Conservation (phyloP, 1,284 basidiomycete genomes). For the Rhodotorula sp. region DNA sequence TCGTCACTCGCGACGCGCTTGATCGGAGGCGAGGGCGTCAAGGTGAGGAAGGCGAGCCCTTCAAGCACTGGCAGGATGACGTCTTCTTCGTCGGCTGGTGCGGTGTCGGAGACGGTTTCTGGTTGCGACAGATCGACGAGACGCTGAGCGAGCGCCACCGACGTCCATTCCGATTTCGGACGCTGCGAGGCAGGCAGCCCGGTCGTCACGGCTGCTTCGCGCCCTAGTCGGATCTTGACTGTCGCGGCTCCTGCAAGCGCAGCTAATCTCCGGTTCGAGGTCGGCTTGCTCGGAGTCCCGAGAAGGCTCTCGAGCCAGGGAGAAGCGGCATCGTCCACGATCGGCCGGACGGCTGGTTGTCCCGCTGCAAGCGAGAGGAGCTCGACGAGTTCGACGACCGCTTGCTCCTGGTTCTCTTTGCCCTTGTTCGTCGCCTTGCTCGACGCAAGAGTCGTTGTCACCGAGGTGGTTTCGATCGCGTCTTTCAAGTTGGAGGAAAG, state of each 20-base stretch:
- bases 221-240: conserved; percentile 69
- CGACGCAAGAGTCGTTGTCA: conserved; percentile 42
- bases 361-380: conserved; percentile 58
- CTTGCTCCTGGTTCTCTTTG: conserved; percentile 52
- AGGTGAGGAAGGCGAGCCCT: conserved; percentile 75
- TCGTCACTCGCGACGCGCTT: conserved; percentile 63
- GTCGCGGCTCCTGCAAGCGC: conserved; percentile 68
- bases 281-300: conserved; percentile 32
- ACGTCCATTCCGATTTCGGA: conserved; percentile 35
- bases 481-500: conserved; percentile 64
- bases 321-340: conserved; percentile 46
- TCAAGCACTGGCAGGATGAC: conserved; percentile 58
- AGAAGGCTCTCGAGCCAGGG: conserved; percentile 65
- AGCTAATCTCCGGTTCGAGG: conserved; percentile 54
- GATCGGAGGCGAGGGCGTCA: conserved; percentile 59
- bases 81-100: neutral
- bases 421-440: conserved; percentile 55
- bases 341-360: conserved; percentile 41
- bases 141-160: conserved; percentile 56
- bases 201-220: conserved; percentile 45
- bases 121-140: conserved; percentile 53
- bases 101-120: neutral
- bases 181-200: conserved; percentile 22
- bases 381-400: conserved; percentile 55
- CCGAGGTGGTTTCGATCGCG: conserved; percentile 60